Conservation (phyloP, 2,329 filamentous ascomycete genomes). For the Fusarium temperatum region DNA sequence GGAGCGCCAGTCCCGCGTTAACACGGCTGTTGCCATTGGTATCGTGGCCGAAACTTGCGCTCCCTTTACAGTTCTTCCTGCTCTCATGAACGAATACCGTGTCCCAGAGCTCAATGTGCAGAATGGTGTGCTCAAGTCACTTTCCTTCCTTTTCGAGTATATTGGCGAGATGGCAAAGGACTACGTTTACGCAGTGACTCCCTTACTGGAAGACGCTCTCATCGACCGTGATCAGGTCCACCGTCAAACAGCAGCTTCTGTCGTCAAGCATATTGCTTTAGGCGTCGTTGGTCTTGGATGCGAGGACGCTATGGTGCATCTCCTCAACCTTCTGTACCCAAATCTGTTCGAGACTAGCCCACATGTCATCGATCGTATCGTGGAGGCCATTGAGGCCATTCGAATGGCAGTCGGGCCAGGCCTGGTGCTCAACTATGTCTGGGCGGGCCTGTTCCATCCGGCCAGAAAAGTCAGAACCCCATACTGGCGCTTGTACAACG, state of each 20-base stretch:
- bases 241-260: conserved; percentile 92
- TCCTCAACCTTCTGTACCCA: conserved; percentile 94
- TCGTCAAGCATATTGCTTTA: conserved; percentile 97
- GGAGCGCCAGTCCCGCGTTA: conserved; percentile 97
- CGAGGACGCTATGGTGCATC: conserved; percentile 97
- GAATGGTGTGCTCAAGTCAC: conserved; percentile 95
- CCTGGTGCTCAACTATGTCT: conserved; percentile 96
- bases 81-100: conserved; percentile 98
- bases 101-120: conserved; percentile 98
- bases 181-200: conserved; percentile 98
- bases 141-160: conserved; percentile 98
- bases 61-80: conserved; percentile 97
- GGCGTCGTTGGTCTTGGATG: conserved; percentile 98
- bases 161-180: conserved; percentile 99
- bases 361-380: conserved; percentile 97
- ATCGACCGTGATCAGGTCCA: conserved; percentile 99
- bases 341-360: conserved; percentile 98
- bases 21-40: conserved; percentile 97
- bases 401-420: conserved; percentile 93
- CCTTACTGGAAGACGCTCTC: conserved; percentile 92
- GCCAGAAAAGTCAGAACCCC: conserved; percentile 93
- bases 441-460: conserved; percentile 96
- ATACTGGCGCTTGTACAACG: conserved; percentile 97
- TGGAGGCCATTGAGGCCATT: conserved; percentile 96
- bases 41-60: conserved; percentile 99